phyloP scores from a whole-genome alignment of 805 yeast species.

The Ogataea saltuana region DNA sequence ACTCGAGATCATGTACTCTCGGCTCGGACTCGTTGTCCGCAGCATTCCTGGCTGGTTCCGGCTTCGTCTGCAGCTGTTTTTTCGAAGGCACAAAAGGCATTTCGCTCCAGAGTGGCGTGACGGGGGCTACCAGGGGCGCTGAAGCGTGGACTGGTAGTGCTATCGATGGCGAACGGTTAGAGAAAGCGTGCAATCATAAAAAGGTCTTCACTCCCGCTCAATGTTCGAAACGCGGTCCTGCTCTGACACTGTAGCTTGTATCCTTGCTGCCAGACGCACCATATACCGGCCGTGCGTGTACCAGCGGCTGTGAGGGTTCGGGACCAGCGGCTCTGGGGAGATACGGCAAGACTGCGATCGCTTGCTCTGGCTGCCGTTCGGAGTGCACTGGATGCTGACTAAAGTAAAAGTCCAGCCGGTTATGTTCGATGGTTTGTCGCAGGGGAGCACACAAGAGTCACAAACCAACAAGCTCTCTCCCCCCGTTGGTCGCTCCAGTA shows the following conservation, averaged over 20 bases:
- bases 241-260: not conserved
- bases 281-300: not conserved
- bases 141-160: too few relatives aligned
- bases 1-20: not conserved
- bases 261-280: too few relatives aligned
- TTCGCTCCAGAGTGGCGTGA: conserved; percentile 6
- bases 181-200: too few relatives aligned
- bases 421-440: too few relatives aligned
- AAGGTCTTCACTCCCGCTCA: not conserved
- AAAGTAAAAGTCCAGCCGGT: too few relatives aligned
- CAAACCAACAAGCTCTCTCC: too few relatives aligned
- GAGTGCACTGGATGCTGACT: not conserved
- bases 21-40: not conserved
- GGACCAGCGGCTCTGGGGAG: conserved; percentile 2
- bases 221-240: not conserved
- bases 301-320: conserved; percentile 1
- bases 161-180: too few relatives aligned
- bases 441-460: too few relatives aligned
- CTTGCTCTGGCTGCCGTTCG: not conserved
- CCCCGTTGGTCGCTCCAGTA: not conserved
- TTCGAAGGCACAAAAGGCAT: conserved; percentile 11
- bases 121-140: too few relatives aligned
- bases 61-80: conserved; percentile 2
- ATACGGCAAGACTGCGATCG: not conserved
- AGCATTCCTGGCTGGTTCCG: not conserved